Evolutionary conservation across 2,329 filamentous ascomycete genomes (phyloP).

Genomic region (Ascosphaera apis): DNA sequence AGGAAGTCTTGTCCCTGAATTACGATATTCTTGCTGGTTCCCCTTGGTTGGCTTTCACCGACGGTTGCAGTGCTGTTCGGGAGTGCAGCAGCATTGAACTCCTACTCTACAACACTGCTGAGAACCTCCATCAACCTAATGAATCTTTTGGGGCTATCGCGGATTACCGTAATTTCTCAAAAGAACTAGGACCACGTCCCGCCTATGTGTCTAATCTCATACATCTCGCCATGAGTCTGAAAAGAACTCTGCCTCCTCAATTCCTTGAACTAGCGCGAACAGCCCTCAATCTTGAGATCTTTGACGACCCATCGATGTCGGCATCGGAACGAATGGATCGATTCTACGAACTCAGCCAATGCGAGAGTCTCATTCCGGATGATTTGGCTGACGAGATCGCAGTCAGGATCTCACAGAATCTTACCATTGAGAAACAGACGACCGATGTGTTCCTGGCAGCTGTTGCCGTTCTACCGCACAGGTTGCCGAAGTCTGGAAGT

Average conservation of each 20-base stretch:
- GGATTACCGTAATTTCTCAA: constrained; percentile 19
- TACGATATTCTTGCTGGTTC: constrained; percentile 48
- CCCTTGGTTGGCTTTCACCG: constrained; percentile 67
- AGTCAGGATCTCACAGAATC: constrained; percentile 41
- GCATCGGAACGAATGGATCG: constrained; percentile 51
- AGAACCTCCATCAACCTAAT: constrained; percentile 15
- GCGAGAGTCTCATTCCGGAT: constrained; percentile 58
- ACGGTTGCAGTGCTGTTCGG: constrained; percentile 56
- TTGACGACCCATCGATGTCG: constrained; percentile 46
- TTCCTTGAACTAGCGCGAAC: constrained; percentile 44
- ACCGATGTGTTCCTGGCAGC: constrained; percentile 29
- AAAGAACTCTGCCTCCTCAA: constrained; percentile 44
- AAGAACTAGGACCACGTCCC: constrained; percentile 29
- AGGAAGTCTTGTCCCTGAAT: constrained; percentile 56
- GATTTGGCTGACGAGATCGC: constrained; percentile 54
- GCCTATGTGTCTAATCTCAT: constrained; percentile 39
- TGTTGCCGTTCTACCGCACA: constrained; percentile 25
- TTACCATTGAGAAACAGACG: constrained; percentile 25
- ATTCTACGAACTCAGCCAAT: constrained; percentile 57
- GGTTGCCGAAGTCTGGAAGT: constrained; percentile 18
- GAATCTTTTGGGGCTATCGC: constrained; percentile 20
- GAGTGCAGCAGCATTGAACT: constrained; percentile 58
- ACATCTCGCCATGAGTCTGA: constrained; percentile 44
- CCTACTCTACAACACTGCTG: constrained; percentile 42
- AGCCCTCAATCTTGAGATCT: constrained; percentile 48